Percentiles rank a stretch among this genome's conserved stretches.
Evolutionary conservation across 1,284 basidiomycete genomes (phyloP).

Genomic region (Malassezia globosa): DNA sequence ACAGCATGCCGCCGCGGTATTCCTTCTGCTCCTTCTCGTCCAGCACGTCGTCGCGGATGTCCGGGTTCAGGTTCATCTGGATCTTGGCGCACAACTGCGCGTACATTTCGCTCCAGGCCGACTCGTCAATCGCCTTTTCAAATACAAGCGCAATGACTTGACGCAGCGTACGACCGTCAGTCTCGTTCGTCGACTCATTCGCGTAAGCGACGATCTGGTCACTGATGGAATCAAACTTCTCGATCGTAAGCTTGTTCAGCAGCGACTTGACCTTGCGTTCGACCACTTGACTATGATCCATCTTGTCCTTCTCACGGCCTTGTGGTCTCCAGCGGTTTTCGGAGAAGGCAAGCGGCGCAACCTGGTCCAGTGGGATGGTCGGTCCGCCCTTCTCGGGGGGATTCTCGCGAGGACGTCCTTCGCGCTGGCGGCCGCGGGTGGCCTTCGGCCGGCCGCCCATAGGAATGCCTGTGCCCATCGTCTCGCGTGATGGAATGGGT

Average conservation of each 20-base stretch:
- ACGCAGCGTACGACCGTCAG: slow-evolving; percentile 81
- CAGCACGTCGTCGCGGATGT: slow-evolving; percentile 65
- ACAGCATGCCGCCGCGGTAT: slow-evolving; percentile 70
- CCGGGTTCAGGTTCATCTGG: slow-evolving; percentile 73
- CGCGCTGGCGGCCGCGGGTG: slow-evolving; percentile 41
- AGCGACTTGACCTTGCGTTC: slow-evolving; percentile 85
- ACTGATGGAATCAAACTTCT: slow-evolving; percentile 90
- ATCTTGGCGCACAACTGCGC: slow-evolving; percentile 86
- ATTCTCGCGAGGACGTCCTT: slow-evolving; percentile 37
- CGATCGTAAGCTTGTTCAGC: slow-evolving; percentile 93
- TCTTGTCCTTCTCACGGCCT: slow-evolving; percentile 46
- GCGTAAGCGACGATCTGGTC: slow-evolving; percentile 86
- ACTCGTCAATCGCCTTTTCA: slow-evolving; percentile 92
- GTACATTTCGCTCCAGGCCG: slow-evolving; percentile 92
- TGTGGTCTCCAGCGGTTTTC: slow-evolving; percentile 67
- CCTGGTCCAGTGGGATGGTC: slow-evolving; percentile 51
- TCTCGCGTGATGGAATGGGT: slow-evolving; percentile 42
- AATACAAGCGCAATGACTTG: slow-evolving; percentile 92
- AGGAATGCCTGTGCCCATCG: slow-evolving; percentile 44
- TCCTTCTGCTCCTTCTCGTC: slow-evolving; percentile 65
- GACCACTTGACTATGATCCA: slow-evolving; percentile 64
- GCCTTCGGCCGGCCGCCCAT: slow-evolving; percentile 38
- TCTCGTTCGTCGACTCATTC: slow-evolving; percentile 83
- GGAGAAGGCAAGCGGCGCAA: slow-evolving; percentile 63
- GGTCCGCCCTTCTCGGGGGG: slow-evolving; percentile 47